Percentiles rank a stretch among this genome's conserved stretches.
phyloP scores from a whole-genome alignment of 306 rosid genomes.

The Purshia tridentata region DNA sequence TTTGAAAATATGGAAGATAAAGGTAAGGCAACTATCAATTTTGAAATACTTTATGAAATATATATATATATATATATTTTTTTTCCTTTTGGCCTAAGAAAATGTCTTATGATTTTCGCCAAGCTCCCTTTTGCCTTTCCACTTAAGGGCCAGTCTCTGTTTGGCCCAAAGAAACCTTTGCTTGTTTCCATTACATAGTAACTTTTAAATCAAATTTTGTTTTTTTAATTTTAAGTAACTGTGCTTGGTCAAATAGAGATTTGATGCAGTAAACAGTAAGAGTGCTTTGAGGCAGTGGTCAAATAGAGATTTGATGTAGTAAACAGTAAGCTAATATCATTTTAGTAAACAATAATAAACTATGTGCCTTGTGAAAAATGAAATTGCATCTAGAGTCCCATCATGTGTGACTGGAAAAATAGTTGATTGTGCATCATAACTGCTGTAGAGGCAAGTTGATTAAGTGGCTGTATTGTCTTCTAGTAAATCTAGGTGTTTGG shows the following conservation, averaged over 20 bases:
- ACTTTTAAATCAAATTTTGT: neutral
- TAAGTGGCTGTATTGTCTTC: neutral
- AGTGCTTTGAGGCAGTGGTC: neutral
- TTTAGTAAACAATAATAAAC: neutral
- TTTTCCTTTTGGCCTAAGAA: neutral
- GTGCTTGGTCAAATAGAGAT: no score
- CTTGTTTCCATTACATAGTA: neutral
- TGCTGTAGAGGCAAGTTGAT: no score
- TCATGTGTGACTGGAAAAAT: neutral
- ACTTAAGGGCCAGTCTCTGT: neutral
- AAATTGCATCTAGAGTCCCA: neutral
- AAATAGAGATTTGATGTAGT: neutral
- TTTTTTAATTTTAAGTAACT: neutral
- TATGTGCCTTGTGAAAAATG: neutral
- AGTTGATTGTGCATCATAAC: neutral
- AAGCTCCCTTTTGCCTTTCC: slow-evolving; percentile 1
- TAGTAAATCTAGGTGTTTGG: neutral
- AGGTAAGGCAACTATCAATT: slow-evolving; percentile 50
- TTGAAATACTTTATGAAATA: neutral
- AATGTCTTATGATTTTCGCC: neutral
- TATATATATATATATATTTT: no score
- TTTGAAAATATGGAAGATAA: slow-evolving; percentile 98
- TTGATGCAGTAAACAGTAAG: no score
- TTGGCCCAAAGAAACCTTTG: neutral
- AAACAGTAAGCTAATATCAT: neutral